Conservation (phyloP, 257 asterid species). For the Ajuga chamaepitys region DNA sequence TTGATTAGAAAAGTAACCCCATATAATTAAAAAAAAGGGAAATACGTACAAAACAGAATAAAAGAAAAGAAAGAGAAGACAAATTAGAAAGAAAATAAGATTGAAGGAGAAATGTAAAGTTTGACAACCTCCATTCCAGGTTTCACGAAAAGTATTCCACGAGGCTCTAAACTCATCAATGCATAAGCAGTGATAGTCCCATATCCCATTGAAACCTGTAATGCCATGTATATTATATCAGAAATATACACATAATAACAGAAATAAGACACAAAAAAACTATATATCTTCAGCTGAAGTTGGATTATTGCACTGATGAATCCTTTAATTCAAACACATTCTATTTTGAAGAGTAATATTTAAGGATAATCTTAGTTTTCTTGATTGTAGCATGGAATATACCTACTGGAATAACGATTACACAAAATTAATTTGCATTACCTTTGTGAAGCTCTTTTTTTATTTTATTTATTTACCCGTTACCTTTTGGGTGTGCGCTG, state of each 20-base stretch:
- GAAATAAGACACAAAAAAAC: background rate
- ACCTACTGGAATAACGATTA: background rate
- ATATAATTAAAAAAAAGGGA: no score
- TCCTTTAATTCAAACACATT: background rate
- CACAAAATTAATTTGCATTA: background rate
- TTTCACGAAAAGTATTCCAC: slow-evolving; percentile 78
- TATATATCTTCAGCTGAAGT: background rate
- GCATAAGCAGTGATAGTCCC: slow-evolving; percentile 91
- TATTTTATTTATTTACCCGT: background rate
- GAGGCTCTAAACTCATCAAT: slow-evolving; percentile 84
- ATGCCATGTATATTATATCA: slow-evolving; percentile 18
- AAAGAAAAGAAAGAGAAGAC: no score
- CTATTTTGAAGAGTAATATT: background rate
- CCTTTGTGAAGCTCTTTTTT: background rate
- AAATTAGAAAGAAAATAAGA: background rate
- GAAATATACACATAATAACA: slow-evolving; percentile 3
- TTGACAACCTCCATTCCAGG: slow-evolving; percentile 82
- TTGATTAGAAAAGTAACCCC: background rate
- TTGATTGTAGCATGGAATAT: background rate
- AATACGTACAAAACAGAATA: no score
- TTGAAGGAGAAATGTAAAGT: background rate
- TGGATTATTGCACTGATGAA: background rate
- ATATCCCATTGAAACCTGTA: slow-evolving; percentile 86
- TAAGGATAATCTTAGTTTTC: background rate
- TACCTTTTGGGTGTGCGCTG: background rate